Evolutionary conservation across 306 rosid genomes (phyloP).

Genomic region (Cicer yamashitae): DNA sequence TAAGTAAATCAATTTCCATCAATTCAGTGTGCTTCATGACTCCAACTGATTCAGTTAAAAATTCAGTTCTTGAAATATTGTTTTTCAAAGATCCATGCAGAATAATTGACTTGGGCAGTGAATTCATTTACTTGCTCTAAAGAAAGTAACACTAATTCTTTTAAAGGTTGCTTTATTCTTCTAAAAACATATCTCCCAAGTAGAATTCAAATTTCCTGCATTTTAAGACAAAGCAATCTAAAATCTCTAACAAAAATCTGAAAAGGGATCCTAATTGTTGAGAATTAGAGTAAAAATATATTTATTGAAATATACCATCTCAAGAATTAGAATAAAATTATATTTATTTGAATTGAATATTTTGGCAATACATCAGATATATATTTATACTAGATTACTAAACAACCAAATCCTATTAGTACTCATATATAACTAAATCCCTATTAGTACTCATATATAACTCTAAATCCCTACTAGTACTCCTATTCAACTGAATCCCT

Average conservation of each 20-base stretch:
- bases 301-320: too few relatives aligned
- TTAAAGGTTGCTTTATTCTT: not conserved
- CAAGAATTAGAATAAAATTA: too few relatives aligned
- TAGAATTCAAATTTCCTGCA: not conserved
- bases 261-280: not conserved
- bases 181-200: slow-evolving; percentile 1
- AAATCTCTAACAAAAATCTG: not conserved
- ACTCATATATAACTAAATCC: too few relatives aligned
- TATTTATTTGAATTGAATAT: too few relatives aligned
- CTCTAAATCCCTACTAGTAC: too few relatives aligned
- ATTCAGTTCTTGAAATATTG: not conserved
- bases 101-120: not conserved
- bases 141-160: not conserved
- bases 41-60: not conserved
- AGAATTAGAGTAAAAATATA: too few relatives aligned
- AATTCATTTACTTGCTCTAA: not conserved
- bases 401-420: too few relatives aligned
- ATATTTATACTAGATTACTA: too few relatives aligned
- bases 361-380: too few relatives aligned
- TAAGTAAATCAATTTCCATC: not conserved
- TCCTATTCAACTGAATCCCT: too few relatives aligned
- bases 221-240: not conserved
- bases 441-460: too few relatives aligned
- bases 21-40: not conserved
- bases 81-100: not conserved